phyloP scores from a whole-genome alignment of 768 basidiomycete genomes.

The Russula ochroleuca region DNA sequence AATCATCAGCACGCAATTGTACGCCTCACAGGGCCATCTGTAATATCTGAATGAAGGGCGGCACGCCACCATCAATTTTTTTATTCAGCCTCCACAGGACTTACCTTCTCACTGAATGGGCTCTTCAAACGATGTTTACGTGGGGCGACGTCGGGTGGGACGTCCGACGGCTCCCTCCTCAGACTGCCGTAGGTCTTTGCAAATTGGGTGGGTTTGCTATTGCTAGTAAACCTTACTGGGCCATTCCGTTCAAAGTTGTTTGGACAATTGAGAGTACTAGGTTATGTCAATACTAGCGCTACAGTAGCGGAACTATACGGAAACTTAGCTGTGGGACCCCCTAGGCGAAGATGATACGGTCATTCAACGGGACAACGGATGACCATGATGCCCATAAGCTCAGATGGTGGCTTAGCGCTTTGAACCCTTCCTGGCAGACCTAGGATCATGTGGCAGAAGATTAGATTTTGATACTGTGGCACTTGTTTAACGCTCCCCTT shows the following conservation, averaged over 20 bases:
- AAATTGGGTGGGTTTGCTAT: background rate
- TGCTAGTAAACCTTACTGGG: too few relatives aligned
- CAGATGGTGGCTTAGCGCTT: too few relatives aligned
- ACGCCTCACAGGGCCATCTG: background rate
- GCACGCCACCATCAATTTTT: background rate
- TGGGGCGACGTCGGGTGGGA: too few relatives aligned
- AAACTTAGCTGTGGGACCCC: background rate
- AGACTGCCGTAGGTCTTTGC: background rate
- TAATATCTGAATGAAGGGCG: background rate
- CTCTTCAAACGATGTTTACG: too few relatives aligned
- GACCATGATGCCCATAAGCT: background rate
- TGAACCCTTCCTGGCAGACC: background rate
- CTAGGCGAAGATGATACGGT: background rate
- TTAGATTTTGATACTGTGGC: background rate
- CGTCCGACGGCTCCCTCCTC: background rate
- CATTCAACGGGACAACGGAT: slow-evolving; percentile 1
- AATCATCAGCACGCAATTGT: background rate
- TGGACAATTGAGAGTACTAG: too few relatives aligned
- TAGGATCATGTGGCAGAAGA: background rate
- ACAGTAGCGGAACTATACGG: too few relatives aligned
- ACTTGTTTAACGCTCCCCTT: background rate
- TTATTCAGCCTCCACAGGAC: background rate
- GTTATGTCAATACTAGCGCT: too few relatives aligned
- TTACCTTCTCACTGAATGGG: background rate
- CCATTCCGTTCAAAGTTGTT: too few relatives aligned